Evolutionary conservation across 805 yeast genomes (phyloP).

Genomic region (Tetrapisispora pingtungensis): DNA sequence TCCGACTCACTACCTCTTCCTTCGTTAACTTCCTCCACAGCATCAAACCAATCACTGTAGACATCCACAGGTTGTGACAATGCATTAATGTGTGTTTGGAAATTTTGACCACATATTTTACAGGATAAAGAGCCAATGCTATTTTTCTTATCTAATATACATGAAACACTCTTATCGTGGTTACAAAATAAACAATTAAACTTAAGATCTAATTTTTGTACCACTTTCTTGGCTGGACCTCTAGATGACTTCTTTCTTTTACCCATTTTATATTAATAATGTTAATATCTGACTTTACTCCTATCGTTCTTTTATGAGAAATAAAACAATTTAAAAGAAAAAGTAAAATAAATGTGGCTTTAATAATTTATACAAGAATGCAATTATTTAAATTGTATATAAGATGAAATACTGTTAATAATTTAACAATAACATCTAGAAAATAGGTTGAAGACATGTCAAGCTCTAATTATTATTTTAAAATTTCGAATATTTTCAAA

Average conservation of each 20-base stretch:
- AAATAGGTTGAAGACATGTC: no score
- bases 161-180: slow-evolving; percentile 85
- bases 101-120: slow-evolving; percentile 88
- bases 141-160: slow-evolving; percentile 77
- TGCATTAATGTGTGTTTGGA: slow-evolving; percentile 76
- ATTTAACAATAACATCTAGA: no score
- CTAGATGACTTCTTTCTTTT: slow-evolving; percentile 77
- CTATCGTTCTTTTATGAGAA: no score
- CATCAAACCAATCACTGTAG: slow-evolving; percentile 96
- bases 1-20: slow-evolving; percentile 29
- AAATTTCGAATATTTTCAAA: background rate
- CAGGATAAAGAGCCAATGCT: slow-evolving; percentile 78
- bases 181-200: slow-evolving; percentile 92
- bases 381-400: no score
- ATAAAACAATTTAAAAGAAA: no score
- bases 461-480: no score
- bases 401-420: no score
- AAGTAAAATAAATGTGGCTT: no score
- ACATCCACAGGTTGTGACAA: slow-evolving; percentile 84
- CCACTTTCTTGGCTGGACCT: slow-evolving; percentile 69
- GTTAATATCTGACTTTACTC: no score
- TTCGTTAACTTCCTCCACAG: slow-evolving; percentile 59
- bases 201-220: slow-evolving; percentile 68
- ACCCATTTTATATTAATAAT: slow-evolving; percentile 35
- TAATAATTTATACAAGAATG: no score